Evolutionary conservation across 1,139 yeast species (phyloP).

Genomic region (Pneumocystis jirovecii): DNA sequence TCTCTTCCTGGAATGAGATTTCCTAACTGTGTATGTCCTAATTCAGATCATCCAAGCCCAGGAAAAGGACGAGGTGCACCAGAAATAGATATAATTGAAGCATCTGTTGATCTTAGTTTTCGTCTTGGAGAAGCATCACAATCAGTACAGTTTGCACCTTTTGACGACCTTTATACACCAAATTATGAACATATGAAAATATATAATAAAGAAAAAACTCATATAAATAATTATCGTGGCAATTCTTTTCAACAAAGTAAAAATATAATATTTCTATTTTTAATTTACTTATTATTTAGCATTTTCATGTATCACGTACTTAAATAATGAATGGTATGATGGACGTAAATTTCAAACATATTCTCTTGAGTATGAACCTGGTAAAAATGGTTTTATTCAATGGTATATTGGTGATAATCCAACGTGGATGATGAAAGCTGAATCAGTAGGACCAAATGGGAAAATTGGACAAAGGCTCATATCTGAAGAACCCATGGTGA

Average conservation of each 20-base stretch:
- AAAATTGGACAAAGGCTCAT: conserved; percentile 62
- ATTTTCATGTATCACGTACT: conserved; percentile 53
- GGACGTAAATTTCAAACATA: conserved; percentile 47
- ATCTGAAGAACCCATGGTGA: conserved; percentile 75
- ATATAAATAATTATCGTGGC: conserved; percentile 65
- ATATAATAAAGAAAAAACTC: conserved; percentile 43
- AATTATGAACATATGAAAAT: conserved; percentile 59
- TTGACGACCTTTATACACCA: conserved; percentile 74
- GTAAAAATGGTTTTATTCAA: conserved; percentile 54
- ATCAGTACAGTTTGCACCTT: conserved; percentile 71
- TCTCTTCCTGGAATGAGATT: conserved; percentile 66
- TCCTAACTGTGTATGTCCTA: conserved; percentile 53
- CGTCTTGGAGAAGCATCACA: conserved; percentile 55
- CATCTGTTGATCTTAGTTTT: conserved; percentile 30
- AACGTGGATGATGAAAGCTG: conserved; percentile 45
- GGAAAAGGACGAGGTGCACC: conserved; percentile 83
- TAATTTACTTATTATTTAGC: conserved; percentile 27
- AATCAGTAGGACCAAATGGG: conserved; percentile 66
- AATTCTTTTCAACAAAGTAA: conserved; percentile 58
- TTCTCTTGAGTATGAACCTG: conserved; percentile 65
- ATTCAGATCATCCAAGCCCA: conserved; percentile 62
- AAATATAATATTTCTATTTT: not conserved
- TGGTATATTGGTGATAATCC: conserved; percentile 70
- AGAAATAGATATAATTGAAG: conserved; percentile 76
- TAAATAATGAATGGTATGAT: conserved; percentile 59